Evolutionary conservation across 352 stramenopile genomes (phyloP), one percentile per base, ranked within the genome.

Genomic region (Achlya hypogyna): DNA sequence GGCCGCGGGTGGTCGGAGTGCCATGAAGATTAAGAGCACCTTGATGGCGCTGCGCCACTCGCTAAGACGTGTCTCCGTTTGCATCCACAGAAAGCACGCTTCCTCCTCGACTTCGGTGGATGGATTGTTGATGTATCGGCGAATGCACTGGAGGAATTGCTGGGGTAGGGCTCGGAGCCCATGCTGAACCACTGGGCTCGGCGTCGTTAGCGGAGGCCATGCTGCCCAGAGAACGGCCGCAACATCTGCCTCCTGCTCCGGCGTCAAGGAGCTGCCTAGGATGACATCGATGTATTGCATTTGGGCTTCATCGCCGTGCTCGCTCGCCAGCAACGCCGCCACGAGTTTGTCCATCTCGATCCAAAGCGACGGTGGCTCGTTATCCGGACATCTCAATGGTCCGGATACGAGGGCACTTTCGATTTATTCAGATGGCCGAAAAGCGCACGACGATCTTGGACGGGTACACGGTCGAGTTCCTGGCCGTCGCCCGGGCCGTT

Each of bases 41-140:
- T 60, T 67, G 60, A 59, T 67, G 5, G 51, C 60, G 23, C 38
- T 49, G 34, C 51, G 29, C 60, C 60, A 67, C 32, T 67, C 60
- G 20, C 20, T 27, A 1, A 58, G 51, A 23, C 60, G 60, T 20
- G 60, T 59, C 31, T 67, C 60, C 12, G 16, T 28, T 8, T 47
- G 42, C 60, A 67, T 60, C 60, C 60, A 67, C 6, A 2, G n/a
- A 67, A 58, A 59, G 31, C 60, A 67, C 56, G 38, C 18, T 45
- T 65, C 58, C 1, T 51, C 18, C 10, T 29, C n/a, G 16, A 42
- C 42, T 1, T 51, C 5, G 14, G 25, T 34, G 9, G 32, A 18
- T 6, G 23, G 25, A 27, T 28, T 58, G 40, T 59, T 67, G 42
- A 67, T 20, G 38, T 67, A 67, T 27, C 60, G 40, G 9, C 60